Evolutionary conservation across 1,284 basidiomycete species (phyloP), one percentile per base, ranked within the genome.

Genomic region (Wolfiporia cocos): DNA sequence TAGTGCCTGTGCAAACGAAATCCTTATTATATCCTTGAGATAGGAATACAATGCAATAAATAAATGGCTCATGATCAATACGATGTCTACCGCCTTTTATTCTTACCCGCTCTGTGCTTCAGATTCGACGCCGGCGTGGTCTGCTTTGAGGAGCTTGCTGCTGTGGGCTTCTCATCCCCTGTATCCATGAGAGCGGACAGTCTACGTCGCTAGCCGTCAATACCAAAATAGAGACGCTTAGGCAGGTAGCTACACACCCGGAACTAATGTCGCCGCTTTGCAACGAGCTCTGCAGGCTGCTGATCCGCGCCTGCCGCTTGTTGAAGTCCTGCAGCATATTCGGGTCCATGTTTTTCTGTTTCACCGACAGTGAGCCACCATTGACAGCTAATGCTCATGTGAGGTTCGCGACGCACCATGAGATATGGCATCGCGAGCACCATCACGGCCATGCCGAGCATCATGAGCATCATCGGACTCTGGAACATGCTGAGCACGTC

Each of bases 401-500:
- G 34, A 9, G 15, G 15, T 5, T 12, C 12, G 29, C 9, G 28
- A 18, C 74, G 48, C 49, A 90, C 89, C 70, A 85, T 84, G 47
- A 92, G 59, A 59, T 86, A 90, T 2, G 90, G 90, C 74, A 84
- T 78, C n/a, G 69, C 76, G 17, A 88, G 64, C 63, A 89, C 76
- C 75, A 92, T 77, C 24, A 67, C 65, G 22, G 73, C 88, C 33
- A 72, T 81, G 50, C 76, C 69, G 15, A 83, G 67, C 83, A 90
- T 87, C 67, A 92, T 77, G 45, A 93, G 66, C 66, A 90, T 84
- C 90, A 93, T 92, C 2, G 90, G 90, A 58, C 78, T 91, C 54
- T 85, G 81, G 55, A 93, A 68, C 84, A 92, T 86, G 36, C 70
- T 78, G 41, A 88, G 44, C 20, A 91, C 52, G 61, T 89, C 86